These are phyloP conservation scores for Neurospora tetrasperma DNA, from an alignment of 495 filamentous ascomycete species.

Conservation along the genomic window DNA sequence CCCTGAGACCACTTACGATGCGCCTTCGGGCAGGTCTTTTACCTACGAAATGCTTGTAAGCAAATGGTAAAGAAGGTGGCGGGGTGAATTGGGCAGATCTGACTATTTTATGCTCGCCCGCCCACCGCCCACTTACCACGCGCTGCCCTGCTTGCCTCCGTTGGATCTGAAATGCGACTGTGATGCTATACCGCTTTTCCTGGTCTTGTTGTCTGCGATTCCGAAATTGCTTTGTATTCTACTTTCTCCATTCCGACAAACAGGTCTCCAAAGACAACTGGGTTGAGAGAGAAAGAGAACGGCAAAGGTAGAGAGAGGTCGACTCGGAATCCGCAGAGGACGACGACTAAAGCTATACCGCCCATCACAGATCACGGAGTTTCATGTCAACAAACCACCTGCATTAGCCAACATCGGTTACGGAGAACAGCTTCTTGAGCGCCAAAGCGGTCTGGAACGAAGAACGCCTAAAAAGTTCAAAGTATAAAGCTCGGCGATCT, in stretches of 20 bases:
- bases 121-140: neutral
- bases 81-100: neutral
- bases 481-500: neutral
- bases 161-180: neutral
- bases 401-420: neutral
- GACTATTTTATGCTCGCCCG: neutral
- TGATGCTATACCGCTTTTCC: neutral
- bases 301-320: conserved; percentile 2
- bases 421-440: neutral
- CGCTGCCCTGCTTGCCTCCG: neutral
- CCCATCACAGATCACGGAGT: neutral
- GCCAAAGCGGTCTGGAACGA: neutral
- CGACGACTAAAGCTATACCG: neutral
- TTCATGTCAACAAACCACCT: neutral
- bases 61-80: neutral
- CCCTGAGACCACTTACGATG: neutral
- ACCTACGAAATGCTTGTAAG: neutral
- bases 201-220: neutral
- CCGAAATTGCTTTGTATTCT: neutral
- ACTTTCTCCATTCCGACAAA: neutral
- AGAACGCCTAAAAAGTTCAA: neutral
- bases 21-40: neutral
- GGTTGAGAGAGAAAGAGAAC: neutral
- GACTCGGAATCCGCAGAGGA: conserved; percentile 1
- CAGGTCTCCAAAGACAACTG: neutral